Base-by-base conservation (phyloP, 148 eudicot species). In the Camellia sinensis region DNA sequence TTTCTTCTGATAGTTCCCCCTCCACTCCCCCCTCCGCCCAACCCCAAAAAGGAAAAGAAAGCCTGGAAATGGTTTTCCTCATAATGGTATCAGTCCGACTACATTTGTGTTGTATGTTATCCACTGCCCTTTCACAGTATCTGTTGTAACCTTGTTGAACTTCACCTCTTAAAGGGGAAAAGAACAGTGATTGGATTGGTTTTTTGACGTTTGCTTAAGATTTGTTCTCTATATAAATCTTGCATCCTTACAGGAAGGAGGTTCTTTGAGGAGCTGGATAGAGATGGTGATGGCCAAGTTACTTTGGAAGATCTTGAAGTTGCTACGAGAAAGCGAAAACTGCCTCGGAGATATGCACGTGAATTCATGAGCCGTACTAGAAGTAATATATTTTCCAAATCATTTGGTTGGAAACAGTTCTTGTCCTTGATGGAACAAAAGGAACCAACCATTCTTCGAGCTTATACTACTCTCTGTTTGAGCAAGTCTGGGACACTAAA, bases 271-370 rank as follows among this genome's bases (percentile, higher is more conserved):
- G 99, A 96, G 88, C 85, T 96, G 82, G 99, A 96, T 80, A 93
- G 99, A 84, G 98, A 96, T 77, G 97, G 97, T 14, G 99, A 96
- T 86, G 98, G 99, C 53, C 93, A 91, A 84, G 97, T 96, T 78
- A 89, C 87, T 52, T 83, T 93, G 77, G 99, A 96, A 84, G 99
- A 96, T 88, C 92, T 96, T 75, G 98, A 96, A 84, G 82, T 93
- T 61, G 98, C 95, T 40, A 89, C 93, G 93, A 88, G 95, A 83
- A 93, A 88, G 85, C 89, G 98, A 85, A 96, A 92, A 77, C 80
- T 96, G 75, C 99, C 99, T 18, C 90, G 84, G 66, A 89, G 83
- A 86, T 96, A 96, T 84, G 99, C 99, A 14, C 88, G 68, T 74
- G 99, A 93, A 78, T 86, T 96, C 81, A 80, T 96, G 90, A 84